Evolutionary conservation across 371 early-diverging fungal species (phyloP).

Genomic region (Haplosporangium sp.): DNA sequence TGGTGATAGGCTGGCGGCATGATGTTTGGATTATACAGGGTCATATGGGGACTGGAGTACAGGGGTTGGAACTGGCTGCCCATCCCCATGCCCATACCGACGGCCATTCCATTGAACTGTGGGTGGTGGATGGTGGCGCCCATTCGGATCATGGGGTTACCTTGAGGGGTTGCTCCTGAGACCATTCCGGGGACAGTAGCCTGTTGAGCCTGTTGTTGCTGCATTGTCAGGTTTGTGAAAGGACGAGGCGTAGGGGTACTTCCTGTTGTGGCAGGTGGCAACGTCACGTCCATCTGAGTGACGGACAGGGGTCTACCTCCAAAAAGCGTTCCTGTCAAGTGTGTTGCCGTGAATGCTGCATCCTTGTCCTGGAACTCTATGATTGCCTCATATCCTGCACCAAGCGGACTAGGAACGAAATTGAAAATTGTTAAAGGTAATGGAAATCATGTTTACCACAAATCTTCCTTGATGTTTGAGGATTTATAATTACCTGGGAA

Average conservation of each 20-base stretch:
- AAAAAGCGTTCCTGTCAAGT: conserved; percentile 73
- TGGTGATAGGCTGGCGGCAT: conserved; percentile 34
- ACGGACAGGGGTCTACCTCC: conserved; percentile 66
- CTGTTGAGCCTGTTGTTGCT: conserved; percentile 33
- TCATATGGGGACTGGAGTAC: conserved; percentile 53
- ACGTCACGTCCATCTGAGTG: conserved; percentile 41
- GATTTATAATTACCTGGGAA: conserved; percentile 33
- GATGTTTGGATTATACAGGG: conserved; percentile 56
- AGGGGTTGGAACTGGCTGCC: conserved; percentile 44
- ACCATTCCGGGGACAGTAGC: background rate
- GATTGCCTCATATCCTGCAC: conserved; percentile 65
- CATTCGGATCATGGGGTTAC: conserved; percentile 45
- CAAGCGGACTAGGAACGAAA: conserved; percentile 54
- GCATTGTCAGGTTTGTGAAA: conserved; percentile 32
- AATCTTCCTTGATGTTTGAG: background rate
- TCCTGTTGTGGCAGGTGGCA: conserved; percentile 9
- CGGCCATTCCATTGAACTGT: conserved; percentile 44
- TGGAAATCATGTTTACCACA: conserved; percentile 8
- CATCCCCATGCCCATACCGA: conserved; percentile 31
- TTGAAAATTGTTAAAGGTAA: conserved; percentile 22
- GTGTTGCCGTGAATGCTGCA: conserved; percentile 64
- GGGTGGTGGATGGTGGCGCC: conserved; percentile 46
- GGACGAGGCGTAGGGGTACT: conserved; percentile 16
- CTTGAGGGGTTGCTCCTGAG: conserved; percentile 3
- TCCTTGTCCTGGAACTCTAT: conserved; percentile 65